Evolutionary conservation across 176 grass and related monocot genomes (phyloP), one percentile per base, ranked within the genome.

Genomic region (Ensete ventricosum): DNA sequence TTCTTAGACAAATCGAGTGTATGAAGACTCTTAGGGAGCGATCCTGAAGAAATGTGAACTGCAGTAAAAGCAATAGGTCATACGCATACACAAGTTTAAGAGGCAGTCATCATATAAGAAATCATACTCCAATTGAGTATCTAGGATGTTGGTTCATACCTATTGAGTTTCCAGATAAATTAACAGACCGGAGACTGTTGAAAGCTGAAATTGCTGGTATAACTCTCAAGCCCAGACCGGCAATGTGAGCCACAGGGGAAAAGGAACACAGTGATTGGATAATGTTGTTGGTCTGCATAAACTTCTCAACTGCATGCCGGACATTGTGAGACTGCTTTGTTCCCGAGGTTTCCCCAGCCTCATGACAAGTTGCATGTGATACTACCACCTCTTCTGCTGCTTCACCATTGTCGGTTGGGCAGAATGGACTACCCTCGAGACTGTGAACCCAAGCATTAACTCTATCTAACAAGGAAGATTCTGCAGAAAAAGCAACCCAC

Each of bases 381-480:
- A 70, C 21, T 23, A 53, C 11, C 49, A 53, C 11, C 49, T 20
- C 52, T 27, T 62, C 67, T 60, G 16, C 65, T 9, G 1, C 73
- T 11, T 22, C 71, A 26, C 19, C 71, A 73, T 26, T 27, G 3
- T 54, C 52, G 1, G 54, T 54, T 12, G 52, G 9, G 50, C 52
- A 73, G 2, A 27, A 54, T 25, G 7, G 52, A 8, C 51, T 9
- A 55, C 54, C 71, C 14, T 54, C 71, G 8, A 92, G 87, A 71
- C 84, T 91, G 64, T 89, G 90, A 66, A 98, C 86, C 95, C 95
- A 98, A 76, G 84, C 95, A 75, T 85, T 85, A 54, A 98, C 86
- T 24, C 90, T 84, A 27, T 98, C 88, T 19, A 89, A 5, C 23
- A 81, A 29, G 51, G 87, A 88, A 11, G 71, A 60, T 21, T 86